Evolutionary conservation across 192 early-diverging fungal species (phyloP), one percentile per base, ranked within the genome.

Genomic region (Entophlyctis luteolus): DNA sequence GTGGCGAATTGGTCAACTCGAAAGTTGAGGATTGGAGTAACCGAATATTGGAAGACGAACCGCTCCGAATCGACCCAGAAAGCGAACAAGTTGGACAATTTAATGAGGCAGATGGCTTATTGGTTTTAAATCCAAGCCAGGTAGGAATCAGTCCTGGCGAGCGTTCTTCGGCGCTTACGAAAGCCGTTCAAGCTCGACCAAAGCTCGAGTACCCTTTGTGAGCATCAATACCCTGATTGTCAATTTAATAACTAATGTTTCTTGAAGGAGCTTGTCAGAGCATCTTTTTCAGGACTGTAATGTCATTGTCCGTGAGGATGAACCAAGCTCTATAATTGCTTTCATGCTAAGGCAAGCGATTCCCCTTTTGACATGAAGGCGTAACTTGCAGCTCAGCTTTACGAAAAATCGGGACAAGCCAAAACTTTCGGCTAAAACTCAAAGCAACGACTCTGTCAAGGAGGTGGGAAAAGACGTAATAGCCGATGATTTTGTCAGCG

Each of bases 181-280:
- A 89, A 3, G 67, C 92, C 0, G 77, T 82, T 1, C 81, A 74
- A 4, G 88, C 83, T 48, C 81, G 90, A 22, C 67, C 80, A 22
- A 87, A 90, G 18, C 71, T 93, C 35, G 86, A 88, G 38, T 88
- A 84, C 70, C 92, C 92, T 0, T 71, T 89, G 88, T 89, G 78
- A 77, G 82, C 81, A n/a, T 10, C 6, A n/a, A 20, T 59, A 20
- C 20, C 47, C 25, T 62, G 18, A 8, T 1, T 66, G 23, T 23
- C 50, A 5, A 23, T 50, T 65, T 50, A 50, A 12, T 65, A 50
- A 42, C 0, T 46, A 2, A 8, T 46, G 38, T 46, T 65, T 56
- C 35, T 6, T 48, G 12, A 31, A 79, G 75, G 58, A 67, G 75
- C 2, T 75, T 89, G 2, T 90, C 87, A 1, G 93, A 95, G 56